A percentile compares a stretch with the other conserved stretches of the same genome.
phyloP scores from a whole-genome alignment of 176 grass and related monocot species.

The Triticum aestivum region IWGSC_CS_RefSeq_v2.1 NC_057799.1:64507648-64508147 shows the following conservation, averaged over 20 bases:
- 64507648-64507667: neutral
- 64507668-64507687: neutral
- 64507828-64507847: neutral
- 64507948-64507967: neutral
- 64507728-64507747: too few species aligned
- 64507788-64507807: neutral
- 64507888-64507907: conserved; percentile 19
- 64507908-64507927: neutral
- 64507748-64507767: neutral
- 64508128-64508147: conserved; percentile 72
- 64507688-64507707: neutral
- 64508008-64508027: neutral
- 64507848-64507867: neutral
- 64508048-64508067: conserved; percentile 21
- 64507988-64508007: neutral
- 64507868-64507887: neutral
- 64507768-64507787: neutral
- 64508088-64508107: conserved; percentile 66
- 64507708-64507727: too few species aligned
- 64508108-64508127: conserved; percentile 82
- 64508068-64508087: conserved; percentile 62
- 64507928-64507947: neutral
- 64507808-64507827: neutral
- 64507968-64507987: neutral
- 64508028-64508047: conserved; percentile 34